Conservation (phyloP, 78 protist genomes). For the Pigoraptor vietnamica region DNA sequence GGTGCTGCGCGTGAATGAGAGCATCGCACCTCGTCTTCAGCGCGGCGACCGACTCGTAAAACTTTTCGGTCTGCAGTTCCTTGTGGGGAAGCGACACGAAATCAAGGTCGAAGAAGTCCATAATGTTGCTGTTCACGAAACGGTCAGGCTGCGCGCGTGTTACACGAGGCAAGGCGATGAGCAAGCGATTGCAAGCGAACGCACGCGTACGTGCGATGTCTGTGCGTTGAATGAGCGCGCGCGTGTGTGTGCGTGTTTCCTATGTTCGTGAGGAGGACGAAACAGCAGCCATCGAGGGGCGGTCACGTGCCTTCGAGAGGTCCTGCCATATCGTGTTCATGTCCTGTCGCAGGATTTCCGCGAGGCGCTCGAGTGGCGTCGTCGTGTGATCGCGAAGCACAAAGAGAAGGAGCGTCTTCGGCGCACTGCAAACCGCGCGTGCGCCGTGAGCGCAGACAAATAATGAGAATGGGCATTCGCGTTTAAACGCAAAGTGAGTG, state of each 20-base stretch:
- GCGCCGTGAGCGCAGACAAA: too few relatives aligned
- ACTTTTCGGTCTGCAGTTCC: neutral
- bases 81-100: conserved; percentile 73
- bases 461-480: too few relatives aligned
- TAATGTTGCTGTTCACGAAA: conserved; percentile 9
- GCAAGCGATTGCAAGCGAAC: neutral
- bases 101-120: conserved; percentile 73
- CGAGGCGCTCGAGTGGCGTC: conserved; percentile 45
- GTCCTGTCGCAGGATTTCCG: conserved; percentile 33
- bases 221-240: neutral
- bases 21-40: neutral
- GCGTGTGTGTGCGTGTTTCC: neutral
- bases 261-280: too few relatives aligned
- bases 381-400: conserved; percentile 68
- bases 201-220: neutral
- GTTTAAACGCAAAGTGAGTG: too few relatives aligned
- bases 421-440: neutral
- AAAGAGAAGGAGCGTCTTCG: conserved; percentile 66
- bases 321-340: conserved; percentile 68
- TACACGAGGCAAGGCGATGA: too few relatives aligned
- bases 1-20: too few relatives aligned
- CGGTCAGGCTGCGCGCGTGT: conserved; percentile 69
- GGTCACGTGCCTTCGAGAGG: conserved; percentile 33
- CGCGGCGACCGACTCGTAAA: neutral
- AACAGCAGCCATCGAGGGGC: too few relatives aligned